phyloP scores from a whole-genome alignment of 164 flowering plant species.

The Aristolochia fimbriata region DNA sequence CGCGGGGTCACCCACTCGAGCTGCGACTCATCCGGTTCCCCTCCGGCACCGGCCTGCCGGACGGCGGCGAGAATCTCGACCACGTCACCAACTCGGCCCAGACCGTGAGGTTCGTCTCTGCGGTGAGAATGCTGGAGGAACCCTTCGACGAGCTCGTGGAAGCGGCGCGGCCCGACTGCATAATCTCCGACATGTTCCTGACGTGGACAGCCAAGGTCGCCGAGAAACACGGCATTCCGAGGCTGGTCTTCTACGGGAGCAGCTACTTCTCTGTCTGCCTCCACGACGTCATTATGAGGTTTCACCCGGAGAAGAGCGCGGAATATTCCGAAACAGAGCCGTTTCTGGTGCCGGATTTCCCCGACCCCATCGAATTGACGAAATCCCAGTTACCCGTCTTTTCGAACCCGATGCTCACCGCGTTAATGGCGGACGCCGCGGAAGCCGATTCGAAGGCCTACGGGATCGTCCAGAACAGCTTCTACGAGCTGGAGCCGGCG shows the following conservation, averaged over 20 bases:
- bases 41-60: conserved; percentile 4
- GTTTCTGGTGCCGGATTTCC: conserved; percentile 18
- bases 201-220: conserved; percentile 23
- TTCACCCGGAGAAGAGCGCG: conserved; percentile 9
- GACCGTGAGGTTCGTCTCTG: conserved; percentile 10
- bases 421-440: not conserved
- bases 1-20: not conserved
- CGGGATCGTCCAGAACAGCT: conserved; percentile 24
- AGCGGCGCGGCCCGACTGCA: conserved; percentile 16
- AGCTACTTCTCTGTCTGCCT: conserved; percentile 15
- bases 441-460: conserved; percentile 9
- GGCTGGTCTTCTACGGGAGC: conserved; percentile 19
- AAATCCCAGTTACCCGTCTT: conserved; percentile 10
- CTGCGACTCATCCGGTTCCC: conserved; percentile 1
- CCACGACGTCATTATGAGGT: not conserved
- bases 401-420: not conserved
- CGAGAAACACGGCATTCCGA: conserved; percentile 18
- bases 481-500: conserved; percentile 23
- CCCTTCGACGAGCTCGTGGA: conserved; percentile 19
- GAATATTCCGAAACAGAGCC: conserved; percentile 6
- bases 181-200: conserved; percentile 28
- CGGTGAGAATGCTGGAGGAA: conserved; percentile 13
- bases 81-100: conserved; percentile 3
- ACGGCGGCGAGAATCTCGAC: conserved; percentile 5
- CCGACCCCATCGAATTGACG: conserved; percentile 17